Percentiles rank a stretch among this genome's conserved stretches.
Conservation (phyloP, 345 rosid species). For the Noccaea bulbosa region DNA sequence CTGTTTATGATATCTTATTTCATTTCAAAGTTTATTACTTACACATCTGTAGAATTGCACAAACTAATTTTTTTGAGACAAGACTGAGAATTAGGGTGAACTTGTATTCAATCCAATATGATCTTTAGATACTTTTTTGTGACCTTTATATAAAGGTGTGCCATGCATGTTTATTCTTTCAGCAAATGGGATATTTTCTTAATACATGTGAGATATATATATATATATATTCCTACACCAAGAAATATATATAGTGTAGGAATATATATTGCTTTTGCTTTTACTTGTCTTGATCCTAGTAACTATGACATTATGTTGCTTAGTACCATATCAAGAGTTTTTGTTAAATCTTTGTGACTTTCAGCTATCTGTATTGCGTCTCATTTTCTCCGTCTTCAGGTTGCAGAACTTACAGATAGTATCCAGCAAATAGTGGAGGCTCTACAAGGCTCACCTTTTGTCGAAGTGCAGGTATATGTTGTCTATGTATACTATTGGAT, state of each 20-base stretch:
- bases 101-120: slow-evolving; percentile 1
- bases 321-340: not conserved
- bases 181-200: slow-evolving; percentile 27
- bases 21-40: not conserved
- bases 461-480: slow-evolving; percentile 78
- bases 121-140: slow-evolving; percentile 7
- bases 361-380: slow-evolving; percentile 23
- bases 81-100: not conserved
- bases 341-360: slow-evolving; percentile 23
- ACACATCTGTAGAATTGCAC: not conserved
- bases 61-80: not conserved
- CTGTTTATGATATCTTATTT: slow-evolving; percentile 14
- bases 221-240: not conserved
- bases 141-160: slow-evolving; percentile 13
- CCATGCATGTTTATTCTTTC: slow-evolving; percentile 4
- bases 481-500: not conserved
- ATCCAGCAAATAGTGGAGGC: slow-evolving; percentile 70
- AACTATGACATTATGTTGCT: slow-evolving; percentile 5
- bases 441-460: slow-evolving; percentile 57
- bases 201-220: not conserved
- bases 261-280: not conserved
- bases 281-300: slow-evolving; percentile 18
- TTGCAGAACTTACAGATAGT: slow-evolving; percentile 63
- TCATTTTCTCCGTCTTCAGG: slow-evolving; percentile 50
- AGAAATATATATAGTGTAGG: no score